phyloP scores from a whole-genome alignment of 345 rosid species.

The Ceriops zippeliana region DNA sequence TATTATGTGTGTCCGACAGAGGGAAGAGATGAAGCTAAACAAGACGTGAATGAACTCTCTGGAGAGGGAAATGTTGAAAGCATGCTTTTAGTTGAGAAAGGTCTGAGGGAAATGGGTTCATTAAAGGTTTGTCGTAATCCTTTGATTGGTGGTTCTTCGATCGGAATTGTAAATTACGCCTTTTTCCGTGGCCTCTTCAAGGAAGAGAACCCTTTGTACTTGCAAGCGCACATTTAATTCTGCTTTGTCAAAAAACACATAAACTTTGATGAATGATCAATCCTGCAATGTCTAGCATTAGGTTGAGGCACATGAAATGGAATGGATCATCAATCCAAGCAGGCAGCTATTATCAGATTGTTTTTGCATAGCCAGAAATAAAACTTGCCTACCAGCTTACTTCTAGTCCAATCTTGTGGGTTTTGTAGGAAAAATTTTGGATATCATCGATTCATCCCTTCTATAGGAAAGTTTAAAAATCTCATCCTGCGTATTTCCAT shows the following conservation, averaged over 20 bases:
- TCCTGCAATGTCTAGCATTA: too few species aligned
- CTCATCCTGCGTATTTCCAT: too few species aligned
- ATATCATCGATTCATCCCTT: too few species aligned
- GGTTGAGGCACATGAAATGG: too few species aligned
- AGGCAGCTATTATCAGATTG: too few species aligned
- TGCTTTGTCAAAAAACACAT: background rate
- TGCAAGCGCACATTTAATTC: background rate
- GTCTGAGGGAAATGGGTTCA: constrained; percentile 74
- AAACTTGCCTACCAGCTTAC: too few species aligned
- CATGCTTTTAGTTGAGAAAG: constrained; percentile 82
- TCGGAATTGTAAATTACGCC: background rate
- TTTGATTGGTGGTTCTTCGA: background rate
- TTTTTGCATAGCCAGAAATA: too few species aligned
- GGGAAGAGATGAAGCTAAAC: constrained; percentile 45
- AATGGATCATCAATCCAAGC: too few species aligned
- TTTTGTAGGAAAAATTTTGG: too few species aligned
- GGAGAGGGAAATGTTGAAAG: constrained; percentile 72
- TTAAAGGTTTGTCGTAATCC: constrained; percentile 54
- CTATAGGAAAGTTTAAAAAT: too few species aligned
- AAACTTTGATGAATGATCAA: too few species aligned
- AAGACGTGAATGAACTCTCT: constrained; percentile 38
- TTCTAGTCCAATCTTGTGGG: too few species aligned
- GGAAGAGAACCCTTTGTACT: background rate
- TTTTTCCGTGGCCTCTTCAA: background rate
- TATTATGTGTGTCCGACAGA: constrained; percentile 22